Percentiles rank a stretch among this genome's conserved stretches.
Evolutionary conservation across 2,329 filamentous ascomycete genomes (phyloP).

Genomic region (Dryadomyces quercivorus): DNA sequence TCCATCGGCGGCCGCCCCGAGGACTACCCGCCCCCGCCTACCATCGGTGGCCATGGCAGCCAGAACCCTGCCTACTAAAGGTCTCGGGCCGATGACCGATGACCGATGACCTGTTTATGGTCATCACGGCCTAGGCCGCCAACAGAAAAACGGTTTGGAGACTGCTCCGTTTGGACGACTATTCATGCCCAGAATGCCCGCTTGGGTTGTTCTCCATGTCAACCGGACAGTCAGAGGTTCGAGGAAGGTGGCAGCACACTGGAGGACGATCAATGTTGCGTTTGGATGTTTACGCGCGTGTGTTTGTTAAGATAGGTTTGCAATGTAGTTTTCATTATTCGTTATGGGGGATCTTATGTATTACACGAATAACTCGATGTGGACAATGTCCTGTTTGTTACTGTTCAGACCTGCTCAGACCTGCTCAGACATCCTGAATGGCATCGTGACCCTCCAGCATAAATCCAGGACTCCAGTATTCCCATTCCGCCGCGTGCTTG

Average conservation of each 20-base stretch:
- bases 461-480: constrained; percentile 85
- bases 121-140: not conserved
- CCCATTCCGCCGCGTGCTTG: constrained; percentile 68
- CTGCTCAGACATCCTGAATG: constrained; percentile 11
- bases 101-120: not conserved
- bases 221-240: not conserved
- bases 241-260: no score
- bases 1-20: constrained; percentile 29
- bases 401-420: no score
- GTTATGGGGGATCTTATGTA: not conserved
- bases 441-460: constrained; percentile 37
- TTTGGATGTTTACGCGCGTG: not conserved
- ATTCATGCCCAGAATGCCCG: not conserved
- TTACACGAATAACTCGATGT: not conserved
- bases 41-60: constrained; percentile 19
- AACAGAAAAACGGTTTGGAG: no score
- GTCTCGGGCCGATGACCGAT: no score
- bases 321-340: not conserved
- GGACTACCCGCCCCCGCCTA: constrained; percentile 29
- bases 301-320: constrained; percentile 3
- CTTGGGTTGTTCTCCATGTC: not conserved
- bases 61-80: constrained; percentile 37
- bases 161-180: not conserved
- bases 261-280: not conserved
- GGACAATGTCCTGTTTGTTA: not conserved